Percentiles rank a stretch among this genome's conserved stretches.
These are phyloP conservation scores for Tolypocladium tropicale DNA, from an alignment of 2,329 filamentous ascomycete genomes.

Conservation along the genomic window DNA sequence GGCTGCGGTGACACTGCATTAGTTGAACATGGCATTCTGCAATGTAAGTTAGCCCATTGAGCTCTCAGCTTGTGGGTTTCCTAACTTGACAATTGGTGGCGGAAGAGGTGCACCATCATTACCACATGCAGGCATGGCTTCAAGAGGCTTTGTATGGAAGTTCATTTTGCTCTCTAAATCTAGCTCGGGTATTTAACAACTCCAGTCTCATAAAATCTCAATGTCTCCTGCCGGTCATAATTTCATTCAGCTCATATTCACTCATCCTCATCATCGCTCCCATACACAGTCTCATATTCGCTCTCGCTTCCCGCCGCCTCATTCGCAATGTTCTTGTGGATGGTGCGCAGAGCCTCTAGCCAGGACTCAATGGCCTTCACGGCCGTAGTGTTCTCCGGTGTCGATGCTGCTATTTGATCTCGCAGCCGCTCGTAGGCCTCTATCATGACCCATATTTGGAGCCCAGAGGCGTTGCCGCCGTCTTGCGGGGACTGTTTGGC, in stretches of 20 bases:
- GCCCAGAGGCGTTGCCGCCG: slow-evolving; percentile 26
- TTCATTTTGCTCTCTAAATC: neutral
- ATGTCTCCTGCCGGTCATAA: neutral
- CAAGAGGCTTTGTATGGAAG: no score
- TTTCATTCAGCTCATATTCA: neutral
- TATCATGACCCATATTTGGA: slow-evolving; percentile 48
- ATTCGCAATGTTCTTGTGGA: slow-evolving; percentile 27
- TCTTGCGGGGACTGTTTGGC: slow-evolving; percentile 12
- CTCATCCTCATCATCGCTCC: slow-evolving; percentile 17
- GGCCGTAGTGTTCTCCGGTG: slow-evolving; percentile 20
- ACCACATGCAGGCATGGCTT: neutral
- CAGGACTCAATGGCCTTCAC: slow-evolving; percentile 32
- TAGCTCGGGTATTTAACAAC: neutral
- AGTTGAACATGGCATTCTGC: neutral
- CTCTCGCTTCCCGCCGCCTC: slow-evolving; percentile 14
- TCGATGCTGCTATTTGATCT: slow-evolving; percentile 30
- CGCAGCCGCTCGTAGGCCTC: slow-evolving; percentile 46
- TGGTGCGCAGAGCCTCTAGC: slow-evolving; percentile 35
- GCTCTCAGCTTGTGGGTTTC: neutral
- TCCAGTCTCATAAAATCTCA: neutral
- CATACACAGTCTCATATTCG: no score
- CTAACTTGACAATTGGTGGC: neutral
- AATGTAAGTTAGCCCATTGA: no score
- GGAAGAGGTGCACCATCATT: neutral
- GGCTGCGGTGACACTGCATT: neutral